Base-by-base conservation (phyloP, 2,329 filamentous ascomycete genomes). In the Pseudogymnoascus sp. region DNA sequence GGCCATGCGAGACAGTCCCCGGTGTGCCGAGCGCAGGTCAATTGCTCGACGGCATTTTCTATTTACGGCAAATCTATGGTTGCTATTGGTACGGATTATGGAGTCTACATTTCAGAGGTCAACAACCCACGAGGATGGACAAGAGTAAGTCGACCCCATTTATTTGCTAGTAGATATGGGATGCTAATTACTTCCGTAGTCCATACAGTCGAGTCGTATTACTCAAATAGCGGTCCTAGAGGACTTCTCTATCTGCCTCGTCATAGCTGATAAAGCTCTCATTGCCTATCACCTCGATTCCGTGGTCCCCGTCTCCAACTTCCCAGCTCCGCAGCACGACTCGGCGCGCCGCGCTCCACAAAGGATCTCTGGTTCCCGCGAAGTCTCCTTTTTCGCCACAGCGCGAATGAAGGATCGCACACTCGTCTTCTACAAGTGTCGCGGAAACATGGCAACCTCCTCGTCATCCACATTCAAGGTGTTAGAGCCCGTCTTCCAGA, bases 361-460 rank as follows among this genome's bases (percentile, higher is more conserved):
- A 72, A 91, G 93, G 68, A 81, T 99, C 34, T 89, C 86, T 2
- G 87, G 87, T 28, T 89, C 88, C 65, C 90, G 94, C 71, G 94
- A 99, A 70, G 92, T 99, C 18, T 90, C 92, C 12, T 99, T 97
- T 79, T 99, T 99, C 73, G 90, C 91, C 14, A 94, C 91, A 1
- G 94, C 93, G 8, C 86, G 89, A 63, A 97, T 99, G 92, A 99
- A 99, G 78, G 94, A 99, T 64, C 85, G 94, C 6, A 92, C 89
- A 66, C 79, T 99, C 6, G 86, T 99, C 28, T 93, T 99, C 73
- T 99, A 97, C 81, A 97, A 97, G 77, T 95, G 95, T 72, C 90
- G 91, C 64, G 94, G 97, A 72, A 88, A 88, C 28, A 81, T 97
- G 64, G 90, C 92, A 68, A 54, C n/a, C 9, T 20, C 16, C 5